phyloP scores from a whole-genome alignment of 768 basidiomycete species.

The Lyophyllum semitale region DNA sequence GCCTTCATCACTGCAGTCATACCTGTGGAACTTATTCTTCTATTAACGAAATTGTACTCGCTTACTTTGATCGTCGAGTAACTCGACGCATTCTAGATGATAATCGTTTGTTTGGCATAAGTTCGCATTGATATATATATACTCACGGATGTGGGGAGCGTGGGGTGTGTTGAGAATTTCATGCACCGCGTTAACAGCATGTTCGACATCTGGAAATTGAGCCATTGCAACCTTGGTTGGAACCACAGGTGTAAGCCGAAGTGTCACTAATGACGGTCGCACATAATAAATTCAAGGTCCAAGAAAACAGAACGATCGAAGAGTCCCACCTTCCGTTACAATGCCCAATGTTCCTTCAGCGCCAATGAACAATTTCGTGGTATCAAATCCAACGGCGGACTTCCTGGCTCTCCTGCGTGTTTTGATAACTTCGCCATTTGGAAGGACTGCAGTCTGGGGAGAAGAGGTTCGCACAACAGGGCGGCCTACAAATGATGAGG shows the following conservation, averaged over 20 bases:
- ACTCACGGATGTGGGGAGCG: slow-evolving; percentile 74
- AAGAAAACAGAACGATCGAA: background rate
- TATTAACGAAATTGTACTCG: background rate
- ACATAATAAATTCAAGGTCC: background rate
- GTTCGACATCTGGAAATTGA: slow-evolving; percentile 78
- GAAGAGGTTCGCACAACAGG: slow-evolving; percentile 22
- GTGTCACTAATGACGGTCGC: slow-evolving; percentile 63
- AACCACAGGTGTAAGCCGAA: slow-evolving; percentile 77
- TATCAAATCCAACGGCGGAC: slow-evolving; percentile 85
- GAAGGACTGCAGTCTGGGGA: slow-evolving; percentile 77
- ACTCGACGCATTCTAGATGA: slow-evolving; percentile 78
- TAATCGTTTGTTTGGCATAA: background rate
- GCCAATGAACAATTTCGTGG: slow-evolving; percentile 86
- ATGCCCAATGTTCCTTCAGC: slow-evolving; percentile 90
- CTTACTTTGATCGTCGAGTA: slow-evolving; percentile 76
- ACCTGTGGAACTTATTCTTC: background rate
- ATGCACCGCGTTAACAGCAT: slow-evolving; percentile 79
- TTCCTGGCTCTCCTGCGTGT: slow-evolving; percentile 80
- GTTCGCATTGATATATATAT: background rate
- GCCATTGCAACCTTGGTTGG: slow-evolving; percentile 89
- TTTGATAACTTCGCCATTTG: slow-evolving; percentile 84
- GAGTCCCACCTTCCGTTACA: slow-evolving; percentile 73
- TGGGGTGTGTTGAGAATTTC: slow-evolving; percentile 72
- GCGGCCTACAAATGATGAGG: background rate
- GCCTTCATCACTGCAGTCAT: slow-evolving; percentile 69